These are phyloP conservation scores for Tulasnella sp. DNA, from an alignment of 768 basidiomycete genomes.

Conservation along the genomic window DNA sequence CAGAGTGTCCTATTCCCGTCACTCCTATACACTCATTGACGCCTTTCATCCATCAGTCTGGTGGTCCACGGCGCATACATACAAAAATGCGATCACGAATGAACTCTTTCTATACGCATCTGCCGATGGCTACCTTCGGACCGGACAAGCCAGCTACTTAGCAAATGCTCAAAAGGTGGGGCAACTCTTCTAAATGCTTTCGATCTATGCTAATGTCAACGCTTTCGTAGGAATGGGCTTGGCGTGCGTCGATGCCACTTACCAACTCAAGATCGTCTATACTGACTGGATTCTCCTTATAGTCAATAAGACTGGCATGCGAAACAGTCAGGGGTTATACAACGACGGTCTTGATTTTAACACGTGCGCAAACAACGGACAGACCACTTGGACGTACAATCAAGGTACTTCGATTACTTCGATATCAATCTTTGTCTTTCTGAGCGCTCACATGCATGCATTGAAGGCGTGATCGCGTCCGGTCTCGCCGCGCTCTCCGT, in stretches of 20 bases:
- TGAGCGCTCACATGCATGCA: conserved; percentile 22
- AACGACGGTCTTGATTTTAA: conserved; percentile 34
- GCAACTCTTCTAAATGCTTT: conserved; percentile 27
- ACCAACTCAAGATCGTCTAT: too few species aligned
- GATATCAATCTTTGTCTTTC: conserved; percentile 24
- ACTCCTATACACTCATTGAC: background rate
- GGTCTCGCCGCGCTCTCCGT: conserved; percentile 38
- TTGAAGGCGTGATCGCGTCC: conserved; percentile 37
- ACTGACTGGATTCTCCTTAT: background rate
- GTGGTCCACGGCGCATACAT: conserved; percentile 45
- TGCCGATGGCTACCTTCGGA: conserved; percentile 36
- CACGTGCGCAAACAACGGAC: conserved; percentile 36
- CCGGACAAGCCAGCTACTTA: conserved; percentile 32
- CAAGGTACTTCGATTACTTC: conserved; percentile 25
- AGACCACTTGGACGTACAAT: conserved; percentile 53
- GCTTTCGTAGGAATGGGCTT: conserved; percentile 23
- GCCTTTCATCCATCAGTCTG: conserved; percentile 31
- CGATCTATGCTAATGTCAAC: background rate
- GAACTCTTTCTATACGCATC: conserved; percentile 43
- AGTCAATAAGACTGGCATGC: conserved; percentile 38
- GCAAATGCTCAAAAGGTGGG: conserved; percentile 38
- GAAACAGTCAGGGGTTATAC: conserved; percentile 35
- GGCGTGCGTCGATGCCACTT: conserved; percentile 23
- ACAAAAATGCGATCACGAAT: conserved; percentile 55
- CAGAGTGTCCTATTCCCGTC: background rate